Evolutionary conservation across 148 eudicot species (phyloP).

Genomic region (Vaccinium corymbosum): DNA sequence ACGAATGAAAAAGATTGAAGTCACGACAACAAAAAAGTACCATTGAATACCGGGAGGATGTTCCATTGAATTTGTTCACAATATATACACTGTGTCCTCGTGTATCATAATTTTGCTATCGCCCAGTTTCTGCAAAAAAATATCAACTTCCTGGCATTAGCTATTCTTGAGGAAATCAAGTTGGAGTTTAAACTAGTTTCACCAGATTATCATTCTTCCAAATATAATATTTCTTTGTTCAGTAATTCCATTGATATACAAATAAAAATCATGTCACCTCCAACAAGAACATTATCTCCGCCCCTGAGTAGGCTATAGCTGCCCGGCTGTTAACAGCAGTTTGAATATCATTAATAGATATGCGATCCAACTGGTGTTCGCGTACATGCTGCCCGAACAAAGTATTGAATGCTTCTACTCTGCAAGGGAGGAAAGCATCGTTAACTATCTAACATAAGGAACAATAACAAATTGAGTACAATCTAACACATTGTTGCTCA

Average conservation of each 20-base stretch:
- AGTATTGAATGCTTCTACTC: constrained; percentile 65
- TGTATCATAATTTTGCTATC: constrained; percentile 17
- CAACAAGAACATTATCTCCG: constrained; percentile 57
- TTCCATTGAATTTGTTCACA: constrained; percentile 12
- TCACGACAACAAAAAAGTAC: background rate
- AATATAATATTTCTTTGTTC: background rate
- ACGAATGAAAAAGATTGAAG: background rate
- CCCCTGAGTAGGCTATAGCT: constrained; percentile 53
- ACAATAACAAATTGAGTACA: background rate
- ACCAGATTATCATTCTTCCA: background rate
- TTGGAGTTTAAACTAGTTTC: constrained; percentile 1
- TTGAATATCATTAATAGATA: constrained; percentile 67
- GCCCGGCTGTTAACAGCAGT: constrained; percentile 62
- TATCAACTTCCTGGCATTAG: background rate
- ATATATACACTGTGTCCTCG: constrained; percentile 16
- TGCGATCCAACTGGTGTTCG: constrained; percentile 71
- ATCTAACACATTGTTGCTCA: background rate
- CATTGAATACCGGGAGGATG: background rate
- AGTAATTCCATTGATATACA: background rate
- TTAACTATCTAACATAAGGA: background rate
- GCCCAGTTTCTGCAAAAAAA: constrained; percentile 17
- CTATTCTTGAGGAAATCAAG: background rate
- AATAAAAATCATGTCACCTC: constrained; percentile 45
- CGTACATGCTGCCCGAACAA: constrained; percentile 75
- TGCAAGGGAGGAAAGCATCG: constrained; percentile 29